These are phyloP conservation scores for Claviceps sp. DNA, from an alignment of 2,329 filamentous ascomycete species.

Conservation along the genomic window DNA sequence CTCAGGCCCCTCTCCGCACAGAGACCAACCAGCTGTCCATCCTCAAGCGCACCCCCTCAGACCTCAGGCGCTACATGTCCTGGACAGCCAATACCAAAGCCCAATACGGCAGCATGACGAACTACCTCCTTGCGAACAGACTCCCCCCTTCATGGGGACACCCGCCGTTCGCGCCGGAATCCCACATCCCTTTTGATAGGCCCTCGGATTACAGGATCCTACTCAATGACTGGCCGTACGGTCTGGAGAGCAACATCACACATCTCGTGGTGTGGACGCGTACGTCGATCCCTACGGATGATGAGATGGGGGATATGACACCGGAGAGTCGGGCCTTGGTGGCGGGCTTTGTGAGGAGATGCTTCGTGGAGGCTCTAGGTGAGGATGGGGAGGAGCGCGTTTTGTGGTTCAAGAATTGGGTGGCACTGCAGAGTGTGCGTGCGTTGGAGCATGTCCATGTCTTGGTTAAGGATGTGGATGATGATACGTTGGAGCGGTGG, in stretches of 20 bases:
- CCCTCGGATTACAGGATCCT: slow-evolving; percentile 55
- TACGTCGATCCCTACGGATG: slow-evolving; percentile 61
- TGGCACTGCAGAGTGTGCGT: slow-evolving; percentile 73
- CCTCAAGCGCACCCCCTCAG: slow-evolving; percentile 69
- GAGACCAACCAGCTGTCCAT: slow-evolving; percentile 50
- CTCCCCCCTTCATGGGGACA: slow-evolving; percentile 53
- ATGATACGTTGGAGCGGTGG: slow-evolving; percentile 40
- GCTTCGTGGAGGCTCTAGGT: slow-evolving; percentile 50
- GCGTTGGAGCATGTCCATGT: slow-evolving; percentile 86
- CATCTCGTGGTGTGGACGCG: slow-evolving; percentile 91
- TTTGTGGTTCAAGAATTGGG: slow-evolving; percentile 94
- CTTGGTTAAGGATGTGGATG: slow-evolving; percentile 41
- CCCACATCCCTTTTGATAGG: slow-evolving; percentile 36
- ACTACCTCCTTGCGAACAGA: slow-evolving; percentile 62
- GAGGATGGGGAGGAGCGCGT: slow-evolving; percentile 36
- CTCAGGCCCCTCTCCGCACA: slow-evolving; percentile 12
- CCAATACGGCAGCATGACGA: slow-evolving; percentile 66
- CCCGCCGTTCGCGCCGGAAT: slow-evolving; percentile 41
- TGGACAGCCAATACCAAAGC: slow-evolving; percentile 59
- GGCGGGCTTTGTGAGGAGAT: slow-evolving; percentile 53
- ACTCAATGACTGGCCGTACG: slow-evolving; percentile 91
- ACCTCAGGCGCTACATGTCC: slow-evolving; percentile 65
- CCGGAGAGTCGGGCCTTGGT: slow-evolving; percentile 50
- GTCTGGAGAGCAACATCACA: slow-evolving; percentile 48
- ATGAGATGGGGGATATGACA: slow-evolving; percentile 59